Evolutionary conservation across 2,329 filamentous ascomycete species (phyloP), one percentile per base, ranked within the genome.

Genomic region (Penicillium expansum): DNA sequence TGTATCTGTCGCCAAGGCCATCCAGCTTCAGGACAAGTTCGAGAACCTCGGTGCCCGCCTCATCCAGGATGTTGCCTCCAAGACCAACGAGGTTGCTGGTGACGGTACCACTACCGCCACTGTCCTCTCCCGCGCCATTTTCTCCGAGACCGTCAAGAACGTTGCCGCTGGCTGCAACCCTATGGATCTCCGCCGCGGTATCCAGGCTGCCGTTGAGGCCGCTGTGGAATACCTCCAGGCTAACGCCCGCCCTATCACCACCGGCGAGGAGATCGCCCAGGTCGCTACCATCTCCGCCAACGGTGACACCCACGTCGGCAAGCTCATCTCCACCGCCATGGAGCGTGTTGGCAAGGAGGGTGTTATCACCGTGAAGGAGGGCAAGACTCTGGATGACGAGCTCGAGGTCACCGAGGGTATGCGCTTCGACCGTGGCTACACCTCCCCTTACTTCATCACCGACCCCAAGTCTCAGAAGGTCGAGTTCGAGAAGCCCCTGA

Each of bases 261-360:
- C 94, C 56, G 95, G 90, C 74, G 91, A 88, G 71, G 94, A 99
- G 84, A 91, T 99, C 72, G 92, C 93, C 51, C 94, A 99, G 82
- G 94, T 99, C 61, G 94, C 94, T 65, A 97, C 94, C 70, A 99
- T 99, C 81, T 93, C 88, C 69, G 94, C 94, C 77, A 99, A 99
- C 80, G 94, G 94, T 68, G 94, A 99, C 75, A 86, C 86, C 58
- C 92, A 97, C 80, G 91, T 99, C 72, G 94, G 94, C 70, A 88
- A 91, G 80, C 86, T 99, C 74, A 94, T 99, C 77, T 92, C 94
- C 74, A 97, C 87, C 75, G 94, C 94, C 69, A 99, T 99, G 94
- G 94, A 99, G 86, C 96, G 96, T 86, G 94, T 99, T 63, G 94
- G 94, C 79, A 99, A 99, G 86, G 94, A 99, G 83, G 94, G 94